A percentile compares a stretch with the other conserved stretches of the same genome.
Evolutionary conservation across 2,329 filamentous ascomycete genomes (phyloP).

Genomic region (Exophiala mesophila): DNA sequence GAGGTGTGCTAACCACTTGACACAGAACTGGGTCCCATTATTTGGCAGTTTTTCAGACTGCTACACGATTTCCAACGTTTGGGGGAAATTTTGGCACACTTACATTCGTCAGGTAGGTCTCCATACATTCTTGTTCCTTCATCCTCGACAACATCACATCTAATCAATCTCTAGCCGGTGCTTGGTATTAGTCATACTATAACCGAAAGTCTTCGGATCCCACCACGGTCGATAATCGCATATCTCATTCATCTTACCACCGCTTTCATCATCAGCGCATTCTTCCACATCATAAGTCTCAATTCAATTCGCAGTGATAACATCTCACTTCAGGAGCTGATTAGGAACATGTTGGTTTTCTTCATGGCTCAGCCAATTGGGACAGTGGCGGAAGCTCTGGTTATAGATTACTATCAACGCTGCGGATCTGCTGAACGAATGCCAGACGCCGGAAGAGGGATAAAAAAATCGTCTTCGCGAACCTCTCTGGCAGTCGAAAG

Average conservation of each 20-base stretch:
- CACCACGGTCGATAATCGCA: background rate
- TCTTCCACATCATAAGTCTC: background rate
- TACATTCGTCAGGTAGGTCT: constrained; percentile 1
- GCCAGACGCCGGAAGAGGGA: background rate
- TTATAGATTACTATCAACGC: background rate
- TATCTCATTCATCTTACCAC: background rate
- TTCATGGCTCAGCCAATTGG: background rate
- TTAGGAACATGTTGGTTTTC: background rate
- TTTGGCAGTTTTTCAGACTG: background rate
- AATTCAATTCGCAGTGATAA: background rate
- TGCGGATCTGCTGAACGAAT: background rate
- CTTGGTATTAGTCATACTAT: background rate
- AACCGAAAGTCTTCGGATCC: background rate
- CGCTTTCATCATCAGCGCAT: background rate
- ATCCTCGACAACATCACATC: background rate
- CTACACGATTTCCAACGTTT: constrained; percentile 1
- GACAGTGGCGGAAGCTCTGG: background rate
- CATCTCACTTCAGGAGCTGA: background rate
- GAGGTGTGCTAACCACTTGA: background rate
- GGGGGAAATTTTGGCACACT: constrained; percentile 1
- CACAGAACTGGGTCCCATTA: background rate
- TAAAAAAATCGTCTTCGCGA: too few species aligned
- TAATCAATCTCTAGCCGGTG: background rate
- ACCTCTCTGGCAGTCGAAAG: background rate
- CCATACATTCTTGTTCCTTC: background rate